Base-by-base conservation (phyloP, 805 yeast species). In the Nakazawaea pomicola region DNA sequence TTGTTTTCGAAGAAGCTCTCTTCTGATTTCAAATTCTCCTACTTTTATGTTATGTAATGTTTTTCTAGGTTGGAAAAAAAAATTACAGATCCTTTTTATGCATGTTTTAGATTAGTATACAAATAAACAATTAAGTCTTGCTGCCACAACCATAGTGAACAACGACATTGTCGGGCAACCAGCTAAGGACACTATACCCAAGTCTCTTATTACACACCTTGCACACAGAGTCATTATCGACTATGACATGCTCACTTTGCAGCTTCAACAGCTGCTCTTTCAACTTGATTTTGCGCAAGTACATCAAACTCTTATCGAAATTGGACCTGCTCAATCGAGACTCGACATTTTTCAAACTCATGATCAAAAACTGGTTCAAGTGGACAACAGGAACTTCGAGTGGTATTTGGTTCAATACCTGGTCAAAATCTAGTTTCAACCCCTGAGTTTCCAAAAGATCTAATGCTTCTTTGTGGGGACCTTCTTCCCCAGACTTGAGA, bases 111-210 rank as follows among this genome's bases (percentile, higher is more conserved):
- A n/a, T n/a, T n/a, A n/a, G n/a, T n/a, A n/a, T n/a, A n/a, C n/a
- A n/a, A n/a, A n/a, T n/a, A n/a, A n/a, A n/a, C n/a, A n/a, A n/a
- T n/a, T n/a, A n/a, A n/a, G n/a, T 17, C 24, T 30, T 36, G 28
- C 33, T 14, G 15, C 15, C 21, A 45, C 87, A 80, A 2, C 79
- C 79, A 50, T 75, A 81, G 53, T 80, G 87, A 4, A 76, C 70
- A 4, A 75, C 66, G 3, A 58, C 54, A 20, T 59, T 62, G 33
- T 68, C 63, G 0, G 74, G 73, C 27, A 66, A 64, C 18, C 72
- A 70, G 33, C 76, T 65, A 24, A 79, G 59, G 1, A 82, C 76
- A 35, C 76, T 68, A 46, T 67, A 67, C 3, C 80, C 81, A 25
- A 83, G 60, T 10, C 64, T 56, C 49, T 78, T 79, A 17, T 65